These are phyloP conservation scores for Peronosclerospora sorghi DNA, from an alignment of 352 stramenopile species.

Conservation along the genomic window DNA sequence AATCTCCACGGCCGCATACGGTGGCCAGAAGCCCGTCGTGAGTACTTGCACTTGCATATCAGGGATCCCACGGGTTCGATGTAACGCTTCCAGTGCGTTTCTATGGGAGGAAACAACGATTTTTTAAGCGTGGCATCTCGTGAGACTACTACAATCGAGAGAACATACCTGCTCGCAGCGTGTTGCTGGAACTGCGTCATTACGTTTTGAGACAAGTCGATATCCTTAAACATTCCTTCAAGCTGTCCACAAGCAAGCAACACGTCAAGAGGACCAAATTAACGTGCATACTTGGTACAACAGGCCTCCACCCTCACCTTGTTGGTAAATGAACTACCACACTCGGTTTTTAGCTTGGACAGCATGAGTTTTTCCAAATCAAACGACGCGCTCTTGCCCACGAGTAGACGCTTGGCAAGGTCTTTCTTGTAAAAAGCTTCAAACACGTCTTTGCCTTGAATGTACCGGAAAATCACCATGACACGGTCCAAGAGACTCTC, in stretches of 20 bases:
- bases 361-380: slow-evolving; percentile 96
- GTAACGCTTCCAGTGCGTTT: slow-evolving; percentile 35
- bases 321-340: slow-evolving; percentile 93
- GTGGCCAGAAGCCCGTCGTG: slow-evolving; percentile 96
- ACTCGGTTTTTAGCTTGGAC: slow-evolving; percentile 96
- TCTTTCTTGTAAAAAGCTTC: slow-evolving; percentile 98
- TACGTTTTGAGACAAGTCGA: slow-evolving; percentile 92
- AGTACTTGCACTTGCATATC: slow-evolving; percentile 96
- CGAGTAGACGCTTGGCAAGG: slow-evolving; percentile 93
- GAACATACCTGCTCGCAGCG: slow-evolving; percentile 51
- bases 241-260: slow-evolving; percentile 42
- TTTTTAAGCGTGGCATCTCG: too few relatives aligned
- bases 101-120: too few relatives aligned
- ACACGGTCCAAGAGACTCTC: slow-evolving; percentile 85
- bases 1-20: slow-evolving; percentile 82
- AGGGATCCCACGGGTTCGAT: slow-evolving; percentile 28
- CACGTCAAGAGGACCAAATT: neutral
- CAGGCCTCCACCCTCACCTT: slow-evolving; percentile 51
- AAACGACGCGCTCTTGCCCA: slow-evolving; percentile 82
- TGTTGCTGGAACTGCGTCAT: slow-evolving; percentile 89
- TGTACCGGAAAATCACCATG: slow-evolving; percentile 93
- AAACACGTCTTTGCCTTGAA: slow-evolving; percentile 98
- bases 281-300: neutral
- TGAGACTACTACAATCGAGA: too few relatives aligned
- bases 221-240: slow-evolving; percentile 99